phyloP scores from a whole-genome alignment of 2,329 filamentous ascomycete species.

The Ascochyta viciae-villosae region DNA sequence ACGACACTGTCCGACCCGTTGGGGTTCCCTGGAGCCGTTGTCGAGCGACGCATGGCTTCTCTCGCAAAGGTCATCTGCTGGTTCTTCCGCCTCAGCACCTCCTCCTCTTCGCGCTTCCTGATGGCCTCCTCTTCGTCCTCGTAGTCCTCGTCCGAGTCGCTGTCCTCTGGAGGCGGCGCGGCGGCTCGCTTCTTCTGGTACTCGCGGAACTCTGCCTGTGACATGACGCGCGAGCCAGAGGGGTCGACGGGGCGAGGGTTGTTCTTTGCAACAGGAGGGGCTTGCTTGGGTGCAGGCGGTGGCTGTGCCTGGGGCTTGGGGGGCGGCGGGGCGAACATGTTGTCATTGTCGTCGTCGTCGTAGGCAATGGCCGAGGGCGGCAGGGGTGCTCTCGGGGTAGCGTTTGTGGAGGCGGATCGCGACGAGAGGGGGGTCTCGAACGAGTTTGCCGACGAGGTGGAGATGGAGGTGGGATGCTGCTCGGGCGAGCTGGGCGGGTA shows the following conservation, averaged over 20 bases:
- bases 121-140: conserved; percentile 49
- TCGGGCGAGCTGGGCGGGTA: conserved; percentile 33
- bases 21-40: conserved; percentile 33
- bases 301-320: conserved; percentile 17
- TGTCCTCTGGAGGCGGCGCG: conserved; percentile 35
- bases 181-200: conserved; percentile 37
- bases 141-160: conserved; percentile 45
- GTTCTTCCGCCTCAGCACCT: conserved; percentile 40
- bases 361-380: conserved; percentile 26
- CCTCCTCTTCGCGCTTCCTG: conserved; percentile 42
- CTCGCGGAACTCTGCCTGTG: conserved; percentile 43
- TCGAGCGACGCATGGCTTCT: conserved; percentile 45
- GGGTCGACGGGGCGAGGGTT: conserved; percentile 16
- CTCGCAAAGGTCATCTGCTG: conserved; percentile 45
- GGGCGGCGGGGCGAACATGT: conserved; percentile 36
- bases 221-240: conserved; percentile 39
- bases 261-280: conserved; percentile 17
- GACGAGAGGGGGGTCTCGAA: conserved; percentile 44
- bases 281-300: not conserved
- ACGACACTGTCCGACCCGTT: conserved; percentile 27
- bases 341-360: conserved; percentile 38
- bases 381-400: conserved; percentile 39
- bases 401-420: conserved; percentile 40
- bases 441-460: conserved; percentile 42
- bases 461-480: conserved; percentile 31